Percentiles rank a stretch among this genome's conserved stretches.
These are phyloP conservation scores for Achaetomium macrosporum DNA, from an alignment of 2,329 filamentous ascomycete species.

Conservation along the genomic window DNA sequence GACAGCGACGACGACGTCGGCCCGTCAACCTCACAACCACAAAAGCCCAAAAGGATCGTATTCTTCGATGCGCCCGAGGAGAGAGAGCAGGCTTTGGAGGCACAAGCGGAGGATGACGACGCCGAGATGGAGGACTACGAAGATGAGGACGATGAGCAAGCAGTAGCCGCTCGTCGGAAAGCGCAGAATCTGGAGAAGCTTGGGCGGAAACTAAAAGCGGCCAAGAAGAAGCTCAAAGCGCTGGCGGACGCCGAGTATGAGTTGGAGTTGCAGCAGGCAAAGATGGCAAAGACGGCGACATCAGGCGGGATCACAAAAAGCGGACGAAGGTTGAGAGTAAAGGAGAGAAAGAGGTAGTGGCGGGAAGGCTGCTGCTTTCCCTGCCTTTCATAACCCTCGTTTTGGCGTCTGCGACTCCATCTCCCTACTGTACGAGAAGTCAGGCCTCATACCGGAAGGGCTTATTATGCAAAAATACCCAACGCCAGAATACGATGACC, in stretches of 20 bases:
- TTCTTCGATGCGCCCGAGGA: slow-evolving; percentile 41
- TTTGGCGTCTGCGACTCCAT: neutral
- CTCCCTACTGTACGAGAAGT: neutral
- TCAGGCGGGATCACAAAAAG: slow-evolving; percentile 53
- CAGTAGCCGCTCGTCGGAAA: slow-evolving; percentile 30
- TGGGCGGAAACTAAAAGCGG: slow-evolving; percentile 42
- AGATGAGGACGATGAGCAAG: slow-evolving; percentile 28
- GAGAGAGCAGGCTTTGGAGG: slow-evolving; percentile 27
- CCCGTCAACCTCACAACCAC: slow-evolving; percentile 8
- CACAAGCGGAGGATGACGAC: slow-evolving; percentile 33
- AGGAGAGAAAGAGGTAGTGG: slow-evolving; percentile 53
- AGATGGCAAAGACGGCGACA: slow-evolving; percentile 61
- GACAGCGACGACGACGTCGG: slow-evolving; percentile 27
- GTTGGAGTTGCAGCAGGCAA: slow-evolving; percentile 53
- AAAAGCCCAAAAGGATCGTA: slow-evolving; percentile 42
- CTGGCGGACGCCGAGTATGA: slow-evolving; percentile 51
- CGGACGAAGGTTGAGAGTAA: slow-evolving; percentile 58
- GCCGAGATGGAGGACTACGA: slow-evolving; percentile 29
- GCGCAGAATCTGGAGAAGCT: slow-evolving; percentile 42
- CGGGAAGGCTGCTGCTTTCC: slow-evolving; percentile 11
- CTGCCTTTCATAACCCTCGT: slow-evolving; percentile 4
- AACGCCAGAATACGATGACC: slow-evolving; percentile 18
- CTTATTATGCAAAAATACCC: slow-evolving; percentile 18
- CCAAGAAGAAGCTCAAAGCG: slow-evolving; percentile 49
- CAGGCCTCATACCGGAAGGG: slow-evolving; percentile 17